These are phyloP conservation scores for Acmispon strigosus DNA, from an alignment of 306 rosid genomes.

Conservation along the genomic window DNA sequence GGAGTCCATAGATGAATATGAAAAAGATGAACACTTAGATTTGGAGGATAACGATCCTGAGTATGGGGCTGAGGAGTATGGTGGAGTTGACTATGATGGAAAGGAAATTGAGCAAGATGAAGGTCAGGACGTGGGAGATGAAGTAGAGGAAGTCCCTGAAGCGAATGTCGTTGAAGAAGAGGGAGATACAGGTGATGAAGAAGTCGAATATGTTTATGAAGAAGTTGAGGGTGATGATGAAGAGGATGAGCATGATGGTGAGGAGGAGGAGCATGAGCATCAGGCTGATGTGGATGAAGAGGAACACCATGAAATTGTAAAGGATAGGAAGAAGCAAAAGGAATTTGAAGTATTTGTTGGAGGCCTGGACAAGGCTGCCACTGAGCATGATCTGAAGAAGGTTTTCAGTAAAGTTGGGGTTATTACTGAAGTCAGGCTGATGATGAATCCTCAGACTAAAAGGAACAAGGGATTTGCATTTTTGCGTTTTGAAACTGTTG, in stretches of 20 bases:
- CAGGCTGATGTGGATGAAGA: constrained; percentile 56
- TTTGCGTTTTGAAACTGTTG: constrained; percentile 75
- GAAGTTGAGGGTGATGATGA: constrained; percentile 71
- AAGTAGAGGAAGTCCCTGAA: constrained; percentile 55
- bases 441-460: constrained; percentile 80
- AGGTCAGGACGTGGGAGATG: constrained; percentile 57
- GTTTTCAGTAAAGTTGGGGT: constrained; percentile 68
- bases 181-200: constrained; percentile 70
- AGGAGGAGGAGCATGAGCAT: constrained; percentile 46
- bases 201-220: constrained; percentile 65
- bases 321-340: constrained; percentile 75
- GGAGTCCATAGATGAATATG: constrained; percentile 74
- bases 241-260: constrained; percentile 38
- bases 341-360: constrained; percentile 97
- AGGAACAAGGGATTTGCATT: constrained; percentile 97
- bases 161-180: constrained; percentile 64
- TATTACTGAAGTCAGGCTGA: constrained; percentile 76
- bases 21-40: constrained; percentile 77
- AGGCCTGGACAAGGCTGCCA: constrained; percentile 84
- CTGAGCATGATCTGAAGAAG: constrained; percentile 76
- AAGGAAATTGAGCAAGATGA: constrained; percentile 77
- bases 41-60: constrained; percentile 90
- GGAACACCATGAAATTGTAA: constrained; percentile 60
- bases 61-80: constrained; percentile 74
- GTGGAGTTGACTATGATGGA: constrained; percentile 81